Evolutionary conservation across 2,329 filamentous ascomycete species (phyloP).

Genomic region (Colletotrichum simmondsii): DNA sequence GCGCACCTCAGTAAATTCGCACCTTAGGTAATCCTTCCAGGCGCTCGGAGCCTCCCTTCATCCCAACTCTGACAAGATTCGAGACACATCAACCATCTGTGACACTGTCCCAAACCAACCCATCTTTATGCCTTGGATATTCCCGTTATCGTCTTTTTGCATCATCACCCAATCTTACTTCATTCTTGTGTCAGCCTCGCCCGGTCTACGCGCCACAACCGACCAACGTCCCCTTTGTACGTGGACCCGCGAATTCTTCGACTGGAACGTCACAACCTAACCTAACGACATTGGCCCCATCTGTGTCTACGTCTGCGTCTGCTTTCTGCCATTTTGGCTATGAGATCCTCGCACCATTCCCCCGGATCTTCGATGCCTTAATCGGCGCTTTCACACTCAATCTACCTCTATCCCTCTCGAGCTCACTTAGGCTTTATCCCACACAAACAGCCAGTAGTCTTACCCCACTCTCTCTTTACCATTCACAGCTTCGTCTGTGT

Average conservation of each 20-base stretch:
- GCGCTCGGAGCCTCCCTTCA: constrained; percentile 31
- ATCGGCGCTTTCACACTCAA: constrained; percentile 12
- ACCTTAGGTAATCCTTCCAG: constrained; percentile 30
- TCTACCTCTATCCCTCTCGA: constrained; percentile 9
- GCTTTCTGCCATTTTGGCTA: constrained; percentile 23
- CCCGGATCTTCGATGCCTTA: constrained; percentile 30
- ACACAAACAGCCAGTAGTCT: not conserved
- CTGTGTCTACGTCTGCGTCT: not conserved
- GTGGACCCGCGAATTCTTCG: constrained; percentile 27
- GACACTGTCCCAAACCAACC: constrained; percentile 30
- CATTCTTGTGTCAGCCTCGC: constrained; percentile 30
- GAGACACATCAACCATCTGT: constrained; percentile 33
- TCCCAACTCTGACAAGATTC: constrained; percentile 30
- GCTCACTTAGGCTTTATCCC: not conserved
- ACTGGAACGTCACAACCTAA: constrained; percentile 16
- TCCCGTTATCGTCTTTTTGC: constrained; percentile 7
- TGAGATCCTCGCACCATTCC: constrained; percentile 26
- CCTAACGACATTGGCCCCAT: not conserved
- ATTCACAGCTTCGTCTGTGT: not conserved
- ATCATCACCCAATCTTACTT: constrained; percentile 16
- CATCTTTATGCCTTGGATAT: constrained; percentile 28
- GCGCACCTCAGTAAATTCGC: not conserved
- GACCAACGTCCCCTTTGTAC: not conserved
- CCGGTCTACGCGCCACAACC: constrained; percentile 5
- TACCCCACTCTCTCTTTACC: not conserved